Evolutionary conservation across 352 stramenopile species (phyloP).

Genomic region (Phytophthora sp.): DNA sequence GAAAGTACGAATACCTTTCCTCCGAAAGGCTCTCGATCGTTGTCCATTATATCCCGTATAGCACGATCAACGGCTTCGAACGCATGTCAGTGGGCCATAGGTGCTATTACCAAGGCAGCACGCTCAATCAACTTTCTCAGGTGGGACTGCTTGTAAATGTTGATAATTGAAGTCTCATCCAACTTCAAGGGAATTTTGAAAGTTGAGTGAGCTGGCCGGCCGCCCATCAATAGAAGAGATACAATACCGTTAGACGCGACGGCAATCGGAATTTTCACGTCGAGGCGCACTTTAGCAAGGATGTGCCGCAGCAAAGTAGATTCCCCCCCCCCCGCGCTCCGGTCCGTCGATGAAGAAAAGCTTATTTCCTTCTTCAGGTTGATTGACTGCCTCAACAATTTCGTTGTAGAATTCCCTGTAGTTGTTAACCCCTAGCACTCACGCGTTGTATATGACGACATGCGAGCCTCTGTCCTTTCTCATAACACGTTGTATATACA

Average conservation of each 20-base stretch:
- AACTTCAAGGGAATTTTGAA: neutral
- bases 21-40: slow-evolving; percentile 5
- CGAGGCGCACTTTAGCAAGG: too few relatives aligned
- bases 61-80: slow-evolving; percentile 6
- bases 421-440: too few relatives aligned
- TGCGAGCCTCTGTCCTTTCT: too few relatives aligned
- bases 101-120: slow-evolving; percentile 1
- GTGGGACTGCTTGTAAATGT: too few relatives aligned
- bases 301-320: neutral
- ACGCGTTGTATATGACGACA: too few relatives aligned
- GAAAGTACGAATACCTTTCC: neutral
- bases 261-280: neutral
- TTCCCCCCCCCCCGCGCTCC: neutral
- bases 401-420: too few relatives aligned
- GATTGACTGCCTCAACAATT: too few relatives aligned
- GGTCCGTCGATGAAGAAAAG: neutral
- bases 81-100: slow-evolving; percentile 3
- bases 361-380: neutral
- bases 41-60: slow-evolving; percentile 4
- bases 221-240: neutral
- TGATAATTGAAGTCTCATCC: neutral
- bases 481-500: too few relatives aligned
- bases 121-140: too few relatives aligned
- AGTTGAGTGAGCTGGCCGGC: neutral
- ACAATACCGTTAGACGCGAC: slow-evolving; percentile 9